phyloP scores from a whole-genome alignment of 2,329 filamentous ascomycete species.

The Ustulina deusta region DNA sequence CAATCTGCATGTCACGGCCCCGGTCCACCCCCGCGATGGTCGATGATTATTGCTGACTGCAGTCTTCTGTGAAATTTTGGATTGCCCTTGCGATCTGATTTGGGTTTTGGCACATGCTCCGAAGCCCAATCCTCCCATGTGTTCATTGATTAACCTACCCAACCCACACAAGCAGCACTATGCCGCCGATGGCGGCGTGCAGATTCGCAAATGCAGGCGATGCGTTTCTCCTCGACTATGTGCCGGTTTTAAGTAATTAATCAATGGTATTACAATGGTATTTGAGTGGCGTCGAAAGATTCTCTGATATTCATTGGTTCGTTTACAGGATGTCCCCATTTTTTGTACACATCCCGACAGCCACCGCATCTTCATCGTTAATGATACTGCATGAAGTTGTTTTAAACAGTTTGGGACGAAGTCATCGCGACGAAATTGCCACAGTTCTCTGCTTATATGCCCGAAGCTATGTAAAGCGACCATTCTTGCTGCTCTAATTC shows the following conservation, averaged over 20 bases:
- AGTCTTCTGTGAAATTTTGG: slow-evolving; percentile 17
- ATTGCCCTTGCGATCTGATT: slow-evolving; percentile 28
- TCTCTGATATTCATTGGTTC: background rate
- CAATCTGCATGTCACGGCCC: slow-evolving; percentile 38
- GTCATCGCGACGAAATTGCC: slow-evolving; percentile 8
- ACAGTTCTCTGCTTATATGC: slow-evolving; percentile 3
- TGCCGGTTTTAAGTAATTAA: background rate
- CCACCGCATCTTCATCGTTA: background rate
- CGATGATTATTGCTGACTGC: slow-evolving; percentile 36
- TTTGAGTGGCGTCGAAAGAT: background rate
- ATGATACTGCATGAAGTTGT: slow-evolving; percentile 3
- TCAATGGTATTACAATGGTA: background rate
- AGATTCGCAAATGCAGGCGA: slow-evolving; percentile 9
- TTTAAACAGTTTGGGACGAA: background rate
- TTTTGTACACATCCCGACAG: background rate
- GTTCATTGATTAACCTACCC: slow-evolving; percentile 9
- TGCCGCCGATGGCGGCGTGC: slow-evolving; percentile 31
- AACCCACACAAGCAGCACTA: slow-evolving; percentile 8
- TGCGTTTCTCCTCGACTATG: background rate
- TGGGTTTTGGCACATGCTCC: slow-evolving; percentile 24
- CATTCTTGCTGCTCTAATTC: slow-evolving; percentile 3
- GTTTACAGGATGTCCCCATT: background rate
- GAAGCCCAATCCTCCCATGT: slow-evolving; percentile 27
- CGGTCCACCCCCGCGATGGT: slow-evolving; percentile 18
- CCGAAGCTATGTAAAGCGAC: slow-evolving; percentile 10